Percentiles rank a stretch among this genome's conserved stretches.
phyloP scores from a whole-genome alignment of 768 basidiomycete species.

The Tricholoma furcatifolium region DNA sequence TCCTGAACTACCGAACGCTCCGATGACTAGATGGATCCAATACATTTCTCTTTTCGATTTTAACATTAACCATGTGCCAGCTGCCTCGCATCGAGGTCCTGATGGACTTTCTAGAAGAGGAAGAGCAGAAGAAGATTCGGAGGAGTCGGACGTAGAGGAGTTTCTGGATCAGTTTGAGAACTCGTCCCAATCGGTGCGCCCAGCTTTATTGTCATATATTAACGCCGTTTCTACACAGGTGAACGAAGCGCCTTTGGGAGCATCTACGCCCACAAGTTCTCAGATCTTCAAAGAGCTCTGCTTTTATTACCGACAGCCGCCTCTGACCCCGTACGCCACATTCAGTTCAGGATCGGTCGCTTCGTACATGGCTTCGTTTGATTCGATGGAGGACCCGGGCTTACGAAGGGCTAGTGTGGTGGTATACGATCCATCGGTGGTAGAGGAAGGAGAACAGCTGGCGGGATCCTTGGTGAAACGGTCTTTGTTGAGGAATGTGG shows the following conservation, averaged over 20 bases:
- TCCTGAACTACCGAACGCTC: no score
- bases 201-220: no score
- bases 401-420: neutral
- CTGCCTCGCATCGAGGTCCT: slow-evolving; percentile 23
- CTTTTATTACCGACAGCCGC: neutral
- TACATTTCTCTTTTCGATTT: no score
- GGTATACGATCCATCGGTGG: neutral
- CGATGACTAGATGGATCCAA: no score
- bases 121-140: no score
- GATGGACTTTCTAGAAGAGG: no score
- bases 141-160: slow-evolving; percentile 28
- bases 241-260: no score
- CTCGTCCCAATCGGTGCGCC: no score
- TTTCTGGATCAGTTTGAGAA: neutral
- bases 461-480: neutral
- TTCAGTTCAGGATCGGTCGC: neutral
- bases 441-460: neutral
- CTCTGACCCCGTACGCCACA: neutral
- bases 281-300: neutral
- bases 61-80: slow-evolving; percentile 32
- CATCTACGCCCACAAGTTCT: no score
- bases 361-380: neutral
- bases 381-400: neutral
- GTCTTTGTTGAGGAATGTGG: neutral
- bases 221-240: no score